Evolutionary conservation across 805 yeast genomes (phyloP).

Genomic region (Schwanniomyces vanrijiae): DNA sequence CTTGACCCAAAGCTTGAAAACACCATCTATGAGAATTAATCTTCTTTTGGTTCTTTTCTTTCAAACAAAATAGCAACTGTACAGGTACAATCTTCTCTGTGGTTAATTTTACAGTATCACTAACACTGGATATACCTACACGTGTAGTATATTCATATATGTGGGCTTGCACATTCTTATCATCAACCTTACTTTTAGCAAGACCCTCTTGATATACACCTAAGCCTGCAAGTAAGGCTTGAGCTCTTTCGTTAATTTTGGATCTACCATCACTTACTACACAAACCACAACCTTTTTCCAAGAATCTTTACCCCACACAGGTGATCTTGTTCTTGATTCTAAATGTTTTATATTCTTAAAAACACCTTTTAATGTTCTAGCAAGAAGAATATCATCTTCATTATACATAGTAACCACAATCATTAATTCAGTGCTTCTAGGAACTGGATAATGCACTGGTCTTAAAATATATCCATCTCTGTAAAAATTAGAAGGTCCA

Average conservation of each 20-base stretch:
- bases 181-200: slow-evolving; percentile 59
- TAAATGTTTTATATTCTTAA: slow-evolving; percentile 62
- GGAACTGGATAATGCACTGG: slow-evolving; percentile 53
- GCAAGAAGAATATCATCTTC: slow-evolving; percentile 65
- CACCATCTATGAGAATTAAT: slow-evolving; percentile 72
- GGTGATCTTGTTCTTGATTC: slow-evolving; percentile 47
- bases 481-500: slow-evolving; percentile 64
- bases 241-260: slow-evolving; percentile 61
- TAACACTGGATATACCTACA: slow-evolving; percentile 46
- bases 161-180: slow-evolving; percentile 61
- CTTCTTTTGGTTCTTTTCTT: slow-evolving; percentile 62
- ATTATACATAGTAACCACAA: slow-evolving; percentile 66
- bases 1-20: slow-evolving; percentile 61
- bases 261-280: slow-evolving; percentile 66
- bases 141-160: slow-evolving; percentile 66
- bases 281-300: slow-evolving; percentile 65
- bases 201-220: slow-evolving; percentile 69
- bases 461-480: slow-evolving; percentile 56
- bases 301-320: slow-evolving; percentile 48
- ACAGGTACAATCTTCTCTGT: slow-evolving; percentile 60
- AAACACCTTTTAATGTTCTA: slow-evolving; percentile 61
- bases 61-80: slow-evolving; percentile 59
- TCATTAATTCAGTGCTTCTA: slow-evolving; percentile 59
- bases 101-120: slow-evolving; percentile 54
- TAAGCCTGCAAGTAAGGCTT: slow-evolving; percentile 62